Base-by-base conservation (phyloP, 805 yeast genomes). In the Candida quercuum region DNA sequence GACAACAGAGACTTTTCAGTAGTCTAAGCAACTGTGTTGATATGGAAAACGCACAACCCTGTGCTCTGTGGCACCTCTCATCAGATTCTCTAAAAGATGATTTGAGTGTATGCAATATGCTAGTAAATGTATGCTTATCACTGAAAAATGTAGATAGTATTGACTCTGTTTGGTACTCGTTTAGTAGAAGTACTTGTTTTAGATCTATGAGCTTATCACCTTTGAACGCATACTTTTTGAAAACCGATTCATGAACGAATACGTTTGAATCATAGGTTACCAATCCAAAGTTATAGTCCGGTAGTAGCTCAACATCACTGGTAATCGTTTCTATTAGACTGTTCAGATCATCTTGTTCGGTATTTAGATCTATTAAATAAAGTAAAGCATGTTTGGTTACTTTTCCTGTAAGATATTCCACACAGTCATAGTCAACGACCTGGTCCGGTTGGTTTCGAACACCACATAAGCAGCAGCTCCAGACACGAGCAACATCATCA, bases 21-120 rank as follows among this genome's bases (percentile, higher is more conserved):
- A 89, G 79, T 56, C 86, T 93, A 47, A 86, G 71, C 32, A 93
- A 57, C 46, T 83, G 74, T 17, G 86, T 72, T 10, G 96, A 95
- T 41, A 89, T 77, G 46, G 81, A 76, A 48, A 88, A 62, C 7
- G 98, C 98, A 19, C 88, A 77, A 35, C 98, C 98, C 2, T 96
- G 84, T 43, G 87, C 84, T 63, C 98, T 75, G 33, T 80, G 63
- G 11, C 96, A 83, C 56, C 98, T 78, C 7, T 23, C 78, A 35
- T 81, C 81, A 33, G 79, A 74, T 31, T 82, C 81, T 20, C 81
- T 82, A 25, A 86, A 3, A 16, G 22, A 30, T 7, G 35, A 13
- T 26, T 20, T 27, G 8, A 35, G 26, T 23, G 36, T 38, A 19
- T 32, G 12, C n/a, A n/a, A n/a, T n/a, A n/a, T n/a, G n/a, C n/a